phyloP scores from a whole-genome alignment of 768 basidiomycete species.

The Udeniomyces megalosporus region DNA sequence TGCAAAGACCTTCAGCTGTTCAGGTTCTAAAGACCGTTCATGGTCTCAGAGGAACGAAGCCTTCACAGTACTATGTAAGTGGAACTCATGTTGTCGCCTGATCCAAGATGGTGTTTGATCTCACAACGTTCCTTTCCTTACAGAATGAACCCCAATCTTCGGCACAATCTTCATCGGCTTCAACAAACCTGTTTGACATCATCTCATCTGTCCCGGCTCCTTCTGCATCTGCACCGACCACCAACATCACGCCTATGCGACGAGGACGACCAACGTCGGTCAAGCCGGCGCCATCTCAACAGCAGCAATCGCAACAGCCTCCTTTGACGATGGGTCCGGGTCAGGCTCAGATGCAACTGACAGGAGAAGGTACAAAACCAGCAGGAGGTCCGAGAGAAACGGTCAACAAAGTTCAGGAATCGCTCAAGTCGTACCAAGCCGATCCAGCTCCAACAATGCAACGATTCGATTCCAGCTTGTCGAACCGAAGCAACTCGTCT shows the following conservation, averaged over 20 bases:
- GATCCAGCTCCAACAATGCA: too few species aligned
- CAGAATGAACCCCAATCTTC: constrained; percentile 10
- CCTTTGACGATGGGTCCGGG: not conserved
- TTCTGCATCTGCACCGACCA: not conserved
- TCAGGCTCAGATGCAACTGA: not conserved
- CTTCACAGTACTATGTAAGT: constrained; percentile 51
- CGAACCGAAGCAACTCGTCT: too few species aligned
- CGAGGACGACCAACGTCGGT: constrained; percentile 7
- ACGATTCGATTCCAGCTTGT: too few species aligned
- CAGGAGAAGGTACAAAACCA: not conserved
- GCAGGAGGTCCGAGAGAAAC: not conserved
- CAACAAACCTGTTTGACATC: constrained; percentile 7
- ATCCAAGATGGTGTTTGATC: not conserved
- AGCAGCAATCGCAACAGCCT: not conserved
- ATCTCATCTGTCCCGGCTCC: constrained; percentile 10
- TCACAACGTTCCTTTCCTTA: too few species aligned
- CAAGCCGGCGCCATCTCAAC: not conserved
- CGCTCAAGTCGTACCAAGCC: too few species aligned
- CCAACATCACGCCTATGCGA: constrained; percentile 14
- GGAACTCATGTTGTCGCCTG: too few species aligned
- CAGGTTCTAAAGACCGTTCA: constrained; percentile 73
- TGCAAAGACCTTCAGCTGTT: constrained; percentile 71
- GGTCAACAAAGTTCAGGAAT: too few species aligned
- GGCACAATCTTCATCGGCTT: not conserved
- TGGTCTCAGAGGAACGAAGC: constrained; percentile 69